phyloP scores from a whole-genome alignment of 164 flowering plant species.

The Santalum album region DNA sequence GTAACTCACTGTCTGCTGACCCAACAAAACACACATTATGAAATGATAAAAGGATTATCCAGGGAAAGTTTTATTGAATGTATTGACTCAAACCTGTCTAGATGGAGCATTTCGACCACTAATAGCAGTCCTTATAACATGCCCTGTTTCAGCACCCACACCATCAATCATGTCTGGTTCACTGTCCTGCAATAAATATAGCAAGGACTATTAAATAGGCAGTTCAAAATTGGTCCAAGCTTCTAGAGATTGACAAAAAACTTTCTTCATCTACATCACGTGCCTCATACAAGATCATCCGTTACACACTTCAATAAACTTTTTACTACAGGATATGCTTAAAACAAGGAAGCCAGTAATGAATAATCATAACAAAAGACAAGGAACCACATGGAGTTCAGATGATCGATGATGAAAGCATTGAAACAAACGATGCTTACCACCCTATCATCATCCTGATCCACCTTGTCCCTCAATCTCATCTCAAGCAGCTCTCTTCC shows the following conservation, averaged over 20 bases:
- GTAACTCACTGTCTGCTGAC: conserved; percentile 62
- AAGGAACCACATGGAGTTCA: not conserved
- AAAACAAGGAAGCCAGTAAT: not conserved
- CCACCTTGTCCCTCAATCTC: conserved; percentile 71
- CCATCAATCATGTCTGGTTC: conserved; percentile 88
- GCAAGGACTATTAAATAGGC: not conserved
- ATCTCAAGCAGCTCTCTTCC: conserved; percentile 88
- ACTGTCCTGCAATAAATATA: conserved; percentile 53
- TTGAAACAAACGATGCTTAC: conserved; percentile 13
- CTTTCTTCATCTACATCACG: not conserved
- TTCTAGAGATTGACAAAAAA: not conserved
- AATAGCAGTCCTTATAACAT: conserved; percentile 66
- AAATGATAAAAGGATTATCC: not conserved
- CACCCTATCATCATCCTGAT: conserved; percentile 70
- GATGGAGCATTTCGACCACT: conserved; percentile 87
- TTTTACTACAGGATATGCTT: not conserved
- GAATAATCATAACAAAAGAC: not conserved
- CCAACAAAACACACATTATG: conserved; percentile 4
- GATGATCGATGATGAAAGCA: not conserved
- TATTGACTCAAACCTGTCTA: conserved; percentile 50
- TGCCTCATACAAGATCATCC: not conserved
- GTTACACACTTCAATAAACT: not conserved
- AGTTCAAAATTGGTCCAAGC: not conserved
- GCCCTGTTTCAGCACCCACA: conserved; percentile 84
- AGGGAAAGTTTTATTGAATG: not conserved